Evolutionary conservation across 1,284 basidiomycete genomes (phyloP).

Genomic region (Psilocybe mexicana): DNA sequence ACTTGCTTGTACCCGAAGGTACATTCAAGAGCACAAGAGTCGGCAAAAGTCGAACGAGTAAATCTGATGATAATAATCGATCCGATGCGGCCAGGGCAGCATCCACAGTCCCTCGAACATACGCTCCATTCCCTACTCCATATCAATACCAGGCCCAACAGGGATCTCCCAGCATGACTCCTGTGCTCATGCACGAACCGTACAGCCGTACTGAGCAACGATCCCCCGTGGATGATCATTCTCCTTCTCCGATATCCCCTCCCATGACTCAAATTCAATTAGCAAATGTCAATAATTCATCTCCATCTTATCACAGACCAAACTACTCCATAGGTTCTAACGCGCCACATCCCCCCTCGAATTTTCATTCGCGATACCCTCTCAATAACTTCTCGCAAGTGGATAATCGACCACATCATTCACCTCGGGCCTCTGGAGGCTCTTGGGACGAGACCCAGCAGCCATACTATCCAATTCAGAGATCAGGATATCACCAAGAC

Average conservation of each 20-base stretch:
- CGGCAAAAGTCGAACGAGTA: slow-evolving; percentile 42
- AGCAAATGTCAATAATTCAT: not conserved
- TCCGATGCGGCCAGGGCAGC: slow-evolving; percentile 29
- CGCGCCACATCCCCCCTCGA: not conserved
- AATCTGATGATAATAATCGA: slow-evolving; percentile 34
- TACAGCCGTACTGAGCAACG: slow-evolving; percentile 25
- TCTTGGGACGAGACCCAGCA: slow-evolving; percentile 1
- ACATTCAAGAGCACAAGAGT: slow-evolving; percentile 65
- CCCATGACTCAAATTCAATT: not conserved
- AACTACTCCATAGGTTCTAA: not conserved
- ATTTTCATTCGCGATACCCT: not conserved
- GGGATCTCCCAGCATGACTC: slow-evolving; percentile 22
- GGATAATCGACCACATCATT: not conserved
- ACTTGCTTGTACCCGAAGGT: slow-evolving; percentile 57
- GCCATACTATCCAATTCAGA: not conserved
- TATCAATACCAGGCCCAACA: slow-evolving; percentile 29
- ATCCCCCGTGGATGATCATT: slow-evolving; percentile 20
- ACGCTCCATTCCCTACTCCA: slow-evolving; percentile 55
- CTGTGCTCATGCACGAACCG: slow-evolving; percentile 41
- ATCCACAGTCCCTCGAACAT: slow-evolving; percentile 41
- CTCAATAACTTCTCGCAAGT: not conserved
- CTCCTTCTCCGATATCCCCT: slow-evolving; percentile 19
- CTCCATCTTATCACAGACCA: slow-evolving; percentile 2
- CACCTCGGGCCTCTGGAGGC: not conserved
- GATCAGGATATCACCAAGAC: slow-evolving; percentile 5